A percentile compares a stretch with the other conserved stretches of the same genome.
phyloP scores from a whole-genome alignment of 768 basidiomycete species.

The Pluteus cervinus region DNA sequence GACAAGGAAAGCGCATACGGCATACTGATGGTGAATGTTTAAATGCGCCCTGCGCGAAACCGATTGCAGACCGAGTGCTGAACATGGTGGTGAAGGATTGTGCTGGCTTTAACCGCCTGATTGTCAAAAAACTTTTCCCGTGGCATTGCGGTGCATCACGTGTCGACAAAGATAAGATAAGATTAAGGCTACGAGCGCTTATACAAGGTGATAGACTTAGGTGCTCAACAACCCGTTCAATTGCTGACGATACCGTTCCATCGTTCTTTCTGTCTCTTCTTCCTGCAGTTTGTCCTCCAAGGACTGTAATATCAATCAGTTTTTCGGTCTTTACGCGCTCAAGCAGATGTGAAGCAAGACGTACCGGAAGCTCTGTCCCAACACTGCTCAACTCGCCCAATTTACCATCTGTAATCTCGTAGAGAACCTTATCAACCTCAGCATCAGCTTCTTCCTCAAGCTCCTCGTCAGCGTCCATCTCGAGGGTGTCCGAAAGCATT shows the following conservation, averaged over 20 bases:
- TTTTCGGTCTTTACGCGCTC: no score
- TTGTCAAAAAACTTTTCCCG: no score
- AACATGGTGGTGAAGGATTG: constrained; percentile 44
- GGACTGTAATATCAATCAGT: constrained; percentile 35
- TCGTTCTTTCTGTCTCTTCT: constrained; percentile 79
- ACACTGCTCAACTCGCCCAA: constrained; percentile 81
- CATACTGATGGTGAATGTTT: constrained; percentile 39
- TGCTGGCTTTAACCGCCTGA: constrained; percentile 10
- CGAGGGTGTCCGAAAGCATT: constrained; percentile 92
- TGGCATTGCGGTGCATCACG: constrained; percentile 13
- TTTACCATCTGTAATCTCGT: constrained; percentile 93
- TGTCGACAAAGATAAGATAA: not conserved
- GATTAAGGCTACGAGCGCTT: no score
- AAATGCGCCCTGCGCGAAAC: constrained; percentile 48
- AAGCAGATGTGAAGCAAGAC: constrained; percentile 22
- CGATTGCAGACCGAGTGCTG: constrained; percentile 48
- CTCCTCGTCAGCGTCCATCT: constrained; percentile 91
- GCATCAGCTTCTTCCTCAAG: constrained; percentile 94
- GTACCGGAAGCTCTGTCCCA: constrained; percentile 68
- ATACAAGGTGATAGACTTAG: no score
- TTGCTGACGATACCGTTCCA: constrained; percentile 88
- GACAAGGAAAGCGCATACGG: constrained; percentile 8
- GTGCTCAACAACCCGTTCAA: constrained; percentile 81
- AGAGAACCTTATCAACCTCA: constrained; percentile 95
- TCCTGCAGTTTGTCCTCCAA: constrained; percentile 62